phyloP scores from a whole-genome alignment of 192 early-diverging fungal genomes.

The Backusella liffmaniae region DNA sequence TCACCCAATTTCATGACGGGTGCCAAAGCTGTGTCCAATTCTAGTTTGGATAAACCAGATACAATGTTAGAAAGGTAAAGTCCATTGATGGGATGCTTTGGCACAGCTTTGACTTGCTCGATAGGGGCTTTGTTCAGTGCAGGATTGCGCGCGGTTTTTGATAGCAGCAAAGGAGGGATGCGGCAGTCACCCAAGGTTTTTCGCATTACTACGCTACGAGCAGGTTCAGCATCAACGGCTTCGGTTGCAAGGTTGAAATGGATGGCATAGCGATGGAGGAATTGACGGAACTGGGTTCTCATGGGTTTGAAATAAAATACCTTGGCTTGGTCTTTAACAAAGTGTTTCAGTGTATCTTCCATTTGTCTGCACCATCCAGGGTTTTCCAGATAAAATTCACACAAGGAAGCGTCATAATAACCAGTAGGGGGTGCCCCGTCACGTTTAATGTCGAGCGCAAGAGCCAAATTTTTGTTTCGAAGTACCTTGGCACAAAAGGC shows the following conservation, averaged over 20 bases:
- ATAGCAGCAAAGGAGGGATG: constrained; percentile 37
- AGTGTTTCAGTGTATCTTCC: constrained; percentile 63
- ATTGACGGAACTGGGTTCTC: constrained; percentile 60
- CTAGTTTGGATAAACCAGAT: constrained; percentile 44
- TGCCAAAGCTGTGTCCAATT: constrained; percentile 41
- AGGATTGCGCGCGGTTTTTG: constrained; percentile 34
- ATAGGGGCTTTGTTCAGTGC: not conserved
- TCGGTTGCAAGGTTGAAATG: constrained; percentile 71
- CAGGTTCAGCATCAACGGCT: constrained; percentile 76
- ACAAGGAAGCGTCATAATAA: constrained; percentile 57
- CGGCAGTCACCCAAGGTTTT: constrained; percentile 39
- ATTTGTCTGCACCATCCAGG: constrained; percentile 65
- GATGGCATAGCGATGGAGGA: constrained; percentile 68
- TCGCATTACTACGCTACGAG: constrained; percentile 65
- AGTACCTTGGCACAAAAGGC: constrained; percentile 79
- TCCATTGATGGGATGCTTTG: constrained; percentile 54
- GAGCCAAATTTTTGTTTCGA: constrained; percentile 77
- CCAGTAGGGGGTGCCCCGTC: constrained; percentile 25
- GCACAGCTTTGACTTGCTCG: not conserved
- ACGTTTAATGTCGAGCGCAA: constrained; percentile 65
- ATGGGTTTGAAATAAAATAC: constrained; percentile 64
- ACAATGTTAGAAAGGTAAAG: constrained; percentile 48
- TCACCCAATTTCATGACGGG: not conserved
- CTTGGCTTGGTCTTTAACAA: constrained; percentile 46
- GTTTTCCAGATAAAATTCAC: constrained; percentile 65